These are phyloP conservation scores for Erysiphe pulchra DNA, from an alignment of 2,329 filamentous ascomycete genomes.

Conservation along the genomic window DNA sequence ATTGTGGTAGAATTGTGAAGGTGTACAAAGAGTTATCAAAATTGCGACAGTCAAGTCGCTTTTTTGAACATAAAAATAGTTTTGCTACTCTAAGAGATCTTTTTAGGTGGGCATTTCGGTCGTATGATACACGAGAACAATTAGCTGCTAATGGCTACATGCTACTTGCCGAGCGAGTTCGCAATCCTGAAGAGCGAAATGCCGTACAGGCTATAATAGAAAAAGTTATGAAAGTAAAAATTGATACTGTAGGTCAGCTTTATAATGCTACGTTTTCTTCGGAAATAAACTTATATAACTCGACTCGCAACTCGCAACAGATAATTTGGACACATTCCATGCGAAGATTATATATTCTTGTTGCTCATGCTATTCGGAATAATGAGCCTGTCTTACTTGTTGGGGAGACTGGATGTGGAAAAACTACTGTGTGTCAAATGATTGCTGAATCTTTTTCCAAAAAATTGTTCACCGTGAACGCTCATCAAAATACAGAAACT, in stretches of 20 bases:
- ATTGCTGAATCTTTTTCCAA: slow-evolving; percentile 58
- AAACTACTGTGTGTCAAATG: slow-evolving; percentile 88
- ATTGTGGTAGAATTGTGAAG: slow-evolving; percentile 71
- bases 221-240: slow-evolving; percentile 61
- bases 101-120: slow-evolving; percentile 78
- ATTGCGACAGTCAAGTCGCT: slow-evolving; percentile 62
- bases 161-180: slow-evolving; percentile 80
- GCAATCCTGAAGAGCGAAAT: slow-evolving; percentile 64
- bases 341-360: slow-evolving; percentile 70
- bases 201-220: slow-evolving; percentile 79
- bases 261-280: slow-evolving; percentile 26
- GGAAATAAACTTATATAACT: slow-evolving; percentile 24
- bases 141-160: slow-evolving; percentile 87
- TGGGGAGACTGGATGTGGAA: slow-evolving; percentile 91
- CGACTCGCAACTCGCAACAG: slow-evolving; percentile 25
- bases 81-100: slow-evolving; percentile 91
- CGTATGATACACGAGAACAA: slow-evolving; percentile 64
- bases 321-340: slow-evolving; percentile 93
- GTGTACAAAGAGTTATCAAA: slow-evolving; percentile 86
- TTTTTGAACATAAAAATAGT: slow-evolving; percentile 93
- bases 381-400: slow-evolving; percentile 87
- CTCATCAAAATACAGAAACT: slow-evolving; percentile 94
- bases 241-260: slow-evolving; percentile 54
- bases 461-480: slow-evolving; percentile 72
- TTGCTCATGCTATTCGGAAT: slow-evolving; percentile 64